Evolutionary conservation across 345 rosid genomes (phyloP).

Genomic region (Gossypium thurberi): DNA sequence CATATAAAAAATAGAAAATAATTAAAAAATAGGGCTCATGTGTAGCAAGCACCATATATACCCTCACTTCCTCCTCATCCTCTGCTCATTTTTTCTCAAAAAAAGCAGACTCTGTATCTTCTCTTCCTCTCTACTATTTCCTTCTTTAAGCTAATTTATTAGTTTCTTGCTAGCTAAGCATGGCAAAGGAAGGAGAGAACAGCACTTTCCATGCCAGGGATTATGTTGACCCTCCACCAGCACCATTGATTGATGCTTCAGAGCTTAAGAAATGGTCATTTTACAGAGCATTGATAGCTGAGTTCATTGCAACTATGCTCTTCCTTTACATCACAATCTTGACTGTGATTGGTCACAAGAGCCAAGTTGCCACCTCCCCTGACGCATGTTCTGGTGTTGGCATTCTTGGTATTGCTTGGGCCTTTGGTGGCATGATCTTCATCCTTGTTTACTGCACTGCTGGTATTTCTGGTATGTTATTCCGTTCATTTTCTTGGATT

Average conservation of each 20-base stretch:
- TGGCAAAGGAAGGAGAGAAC: conserved; percentile 44
- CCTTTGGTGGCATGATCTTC: conserved; percentile 85
- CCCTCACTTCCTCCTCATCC: background rate
- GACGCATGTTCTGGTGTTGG: conserved; percentile 66
- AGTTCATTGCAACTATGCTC: conserved; percentile 77
- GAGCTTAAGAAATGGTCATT: conserved; percentile 74
- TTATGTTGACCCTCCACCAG: conserved; percentile 77
- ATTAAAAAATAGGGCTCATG: background rate
- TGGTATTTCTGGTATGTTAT: conserved; percentile 57
- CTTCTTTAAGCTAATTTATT: background rate
- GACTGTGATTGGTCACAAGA: conserved; percentile 70
- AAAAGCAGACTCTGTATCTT: background rate
- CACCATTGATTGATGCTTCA: conserved; percentile 43
- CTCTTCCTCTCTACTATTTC: background rate
- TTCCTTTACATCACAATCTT: conserved; percentile 65
- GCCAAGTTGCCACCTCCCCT: conserved; percentile 31
- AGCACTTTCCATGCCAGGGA: conserved; percentile 56
- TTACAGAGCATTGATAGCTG: conserved; percentile 77
- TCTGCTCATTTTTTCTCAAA: background rate
- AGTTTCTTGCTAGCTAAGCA: background rate
- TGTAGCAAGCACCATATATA: background rate
- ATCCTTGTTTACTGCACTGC: conserved; percentile 83
- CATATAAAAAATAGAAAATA: background rate
- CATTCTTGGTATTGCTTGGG: conserved; percentile 81
- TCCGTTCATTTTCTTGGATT: background rate